These are phyloP conservation scores for Neonothopanus nambi DNA, from an alignment of 1,284 basidiomycete genomes.

Conservation along the genomic window DNA sequence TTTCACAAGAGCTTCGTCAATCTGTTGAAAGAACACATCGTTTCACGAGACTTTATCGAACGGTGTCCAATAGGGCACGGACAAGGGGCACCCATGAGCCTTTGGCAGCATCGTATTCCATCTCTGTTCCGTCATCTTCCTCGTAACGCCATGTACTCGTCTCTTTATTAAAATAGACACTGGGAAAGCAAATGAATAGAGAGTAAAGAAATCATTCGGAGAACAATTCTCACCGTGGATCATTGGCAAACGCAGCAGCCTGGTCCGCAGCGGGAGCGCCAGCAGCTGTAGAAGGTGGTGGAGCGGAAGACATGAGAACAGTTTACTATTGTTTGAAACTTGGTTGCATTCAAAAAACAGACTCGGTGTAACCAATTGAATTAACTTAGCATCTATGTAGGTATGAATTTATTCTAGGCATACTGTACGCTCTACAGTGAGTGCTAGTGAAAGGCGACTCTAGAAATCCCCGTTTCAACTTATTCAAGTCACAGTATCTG, in stretches of 20 bases:
- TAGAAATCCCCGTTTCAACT: too few relatives aligned
- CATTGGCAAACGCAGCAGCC: slow-evolving; percentile 10
- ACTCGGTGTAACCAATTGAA: too few relatives aligned
- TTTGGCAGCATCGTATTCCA: slow-evolving; percentile 82
- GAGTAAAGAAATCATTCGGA: neutral
- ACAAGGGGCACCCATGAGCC: slow-evolving; percentile 84
- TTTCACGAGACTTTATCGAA: slow-evolving; percentile 1
- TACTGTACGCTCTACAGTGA: too few relatives aligned
- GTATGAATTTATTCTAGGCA: too few relatives aligned
- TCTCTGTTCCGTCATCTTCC: slow-evolving; percentile 83
- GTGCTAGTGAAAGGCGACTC: too few relatives aligned
- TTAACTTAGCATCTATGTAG: too few relatives aligned
- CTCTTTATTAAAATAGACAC: slow-evolving; percentile 77
- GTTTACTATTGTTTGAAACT: slow-evolving; percentile 5
- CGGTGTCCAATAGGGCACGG: slow-evolving; percentile 29
- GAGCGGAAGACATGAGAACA: slow-evolving; percentile 7
- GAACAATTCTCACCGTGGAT: slow-evolving; percentile 8
- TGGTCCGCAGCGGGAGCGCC: slow-evolving; percentile 7
- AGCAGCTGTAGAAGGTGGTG: slow-evolving; percentile 7
- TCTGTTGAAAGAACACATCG: slow-evolving; percentile 39
- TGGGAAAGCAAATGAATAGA: slow-evolving; percentile 20
- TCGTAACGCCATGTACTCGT: slow-evolving; percentile 87
- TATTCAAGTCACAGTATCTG: too few relatives aligned
- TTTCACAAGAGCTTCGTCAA: slow-evolving; percentile 80
- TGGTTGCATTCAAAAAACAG: too few relatives aligned